A percentile compares a stretch with the other conserved stretches of the same genome.
Conservation (phyloP, 108 stramenopile species). For the Cyclotella distinguenda region DNA sequence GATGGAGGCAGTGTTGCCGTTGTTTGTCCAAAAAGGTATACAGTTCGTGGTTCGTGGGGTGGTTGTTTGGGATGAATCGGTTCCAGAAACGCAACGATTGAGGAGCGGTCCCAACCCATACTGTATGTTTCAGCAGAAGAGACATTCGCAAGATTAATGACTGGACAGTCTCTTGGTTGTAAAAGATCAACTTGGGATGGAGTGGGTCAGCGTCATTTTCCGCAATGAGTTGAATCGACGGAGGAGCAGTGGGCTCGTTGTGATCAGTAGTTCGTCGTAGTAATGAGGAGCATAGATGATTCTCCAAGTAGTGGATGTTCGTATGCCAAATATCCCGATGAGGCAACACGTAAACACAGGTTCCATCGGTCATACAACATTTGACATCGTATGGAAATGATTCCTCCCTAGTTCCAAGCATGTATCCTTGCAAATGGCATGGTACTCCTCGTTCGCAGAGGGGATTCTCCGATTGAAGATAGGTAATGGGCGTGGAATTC, state of each 20-base stretch:
- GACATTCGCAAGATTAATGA: constrained; percentile 40
- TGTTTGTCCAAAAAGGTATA: constrained; percentile 8
- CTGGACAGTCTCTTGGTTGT: constrained; percentile 36
- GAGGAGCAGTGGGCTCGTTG: too few species aligned
- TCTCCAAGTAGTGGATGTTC: too few species aligned
- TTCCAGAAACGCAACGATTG: constrained; percentile 20
- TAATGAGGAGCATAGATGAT: too few species aligned
- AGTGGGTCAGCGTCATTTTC: neutral
- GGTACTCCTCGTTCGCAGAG: constrained; percentile 31
- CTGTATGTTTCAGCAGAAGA: constrained; percentile 19
- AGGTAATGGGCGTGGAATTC: constrained; percentile 16
- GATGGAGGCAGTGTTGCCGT: neutral
- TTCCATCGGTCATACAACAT: neutral
- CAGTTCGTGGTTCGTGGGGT: constrained; percentile 17
- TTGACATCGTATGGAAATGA: neutral
- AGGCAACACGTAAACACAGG: neutral
- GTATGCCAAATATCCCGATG: neutral
- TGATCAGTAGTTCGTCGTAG: too few species aligned
- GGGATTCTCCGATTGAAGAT: constrained; percentile 42
- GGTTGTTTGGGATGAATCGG: neutral
- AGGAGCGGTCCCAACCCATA: constrained; percentile 36
- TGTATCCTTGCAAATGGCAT: constrained; percentile 36
- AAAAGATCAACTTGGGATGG: constrained; percentile 29
- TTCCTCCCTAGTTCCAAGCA: too few species aligned
- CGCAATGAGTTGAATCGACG: neutral